Evolutionary conservation across 1,284 basidiomycete species (phyloP), one percentile per base, ranked within the genome.

Genomic region (Tetrapyrgos nigripes): DNA sequence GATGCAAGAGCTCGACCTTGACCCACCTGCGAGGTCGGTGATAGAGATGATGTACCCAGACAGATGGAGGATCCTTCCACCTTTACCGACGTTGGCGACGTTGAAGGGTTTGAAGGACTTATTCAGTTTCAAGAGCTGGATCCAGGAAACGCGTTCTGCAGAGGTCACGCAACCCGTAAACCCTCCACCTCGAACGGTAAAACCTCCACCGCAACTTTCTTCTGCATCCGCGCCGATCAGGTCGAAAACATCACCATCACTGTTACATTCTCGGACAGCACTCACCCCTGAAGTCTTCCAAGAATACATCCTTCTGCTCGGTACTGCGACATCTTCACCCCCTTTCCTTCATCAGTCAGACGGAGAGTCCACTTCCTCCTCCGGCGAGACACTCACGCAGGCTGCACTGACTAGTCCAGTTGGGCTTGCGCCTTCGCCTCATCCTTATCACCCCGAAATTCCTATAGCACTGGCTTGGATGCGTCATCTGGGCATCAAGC

Each of bases 401-500:
- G 31, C 17, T 26, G 14, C 43, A 3, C 26, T 6, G 23, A 31
- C 27, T 13, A 5, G 29, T 11, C 13, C 45, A 46, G 28, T 48
- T 23, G 49, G 47, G 24, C 10, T 40, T 11, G 37, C 53, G 4
- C 48, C 24, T 5, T 28, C 23, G 19, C 24, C 48, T 31, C 27
- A 26, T 21, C 48, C 48, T 3, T 50, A 50, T n/a, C 27, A 50
- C 48, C 48, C 48, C 26, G 58, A 91, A 68, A 87, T 95, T 33
- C 87, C 92, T 0, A 77, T 83, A n/a, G 79, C 81, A 2, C 75
- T 96, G 1, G 86, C 84, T 4, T 95, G 93, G 91, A 94, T 94
- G 92, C 81, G 83, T 2, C 76, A 76, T 21, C 67, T 93, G 14
- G 71, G 73, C 0, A 73, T 94, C 13, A 43, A 50, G 24, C 92